phyloP scores from a whole-genome alignment of 129 eudicot genomes.

The Dittrichia graveolens region DNA sequence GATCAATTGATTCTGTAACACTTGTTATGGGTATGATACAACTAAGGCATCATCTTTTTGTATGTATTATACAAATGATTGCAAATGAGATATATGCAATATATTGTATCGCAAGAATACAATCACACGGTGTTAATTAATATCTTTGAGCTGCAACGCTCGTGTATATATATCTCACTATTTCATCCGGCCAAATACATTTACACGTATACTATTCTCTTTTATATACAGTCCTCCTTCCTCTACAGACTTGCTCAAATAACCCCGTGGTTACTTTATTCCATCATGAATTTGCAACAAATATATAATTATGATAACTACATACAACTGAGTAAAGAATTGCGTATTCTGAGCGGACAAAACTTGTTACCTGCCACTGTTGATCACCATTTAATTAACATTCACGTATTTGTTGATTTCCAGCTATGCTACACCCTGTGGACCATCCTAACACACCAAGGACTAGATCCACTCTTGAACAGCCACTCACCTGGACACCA shows the following conservation, averaged over 20 bases:
- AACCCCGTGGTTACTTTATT: slow-evolving; percentile 34
- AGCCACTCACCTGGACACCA: slow-evolving; percentile 58
- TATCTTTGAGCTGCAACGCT: slow-evolving; percentile 19
- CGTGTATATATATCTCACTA: slow-evolving; percentile 25
- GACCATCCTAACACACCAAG: slow-evolving; percentile 94
- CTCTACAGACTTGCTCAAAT: slow-evolving; percentile 22
- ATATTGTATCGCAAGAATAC: not conserved
- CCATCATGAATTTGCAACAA: slow-evolving; percentile 29
- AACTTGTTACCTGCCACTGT: slow-evolving; percentile 52
- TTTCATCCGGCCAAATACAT: slow-evolving; percentile 40
- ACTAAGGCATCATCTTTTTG: not conserved
- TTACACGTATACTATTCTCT: slow-evolving; percentile 62
- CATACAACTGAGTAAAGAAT: slow-evolving; percentile 31
- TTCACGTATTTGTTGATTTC: slow-evolving; percentile 56
- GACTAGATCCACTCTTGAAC: slow-evolving; percentile 69
- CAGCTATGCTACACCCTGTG: slow-evolving; percentile 71
- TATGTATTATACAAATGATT: not conserved
- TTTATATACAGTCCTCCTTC: slow-evolving; percentile 60
- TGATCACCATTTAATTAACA: slow-evolving; percentile 36
- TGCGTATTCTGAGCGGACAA: slow-evolving; percentile 46
- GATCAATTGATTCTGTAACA: too few relatives aligned
- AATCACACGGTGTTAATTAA: not conserved
- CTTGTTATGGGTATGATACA: too few relatives aligned
- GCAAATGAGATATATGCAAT: not conserved
- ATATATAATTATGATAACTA: slow-evolving; percentile 30